Evolutionary conservation across 2,329 filamentous ascomycete genomes (phyloP).

Genomic region (Emmonsia crescens): DNA sequence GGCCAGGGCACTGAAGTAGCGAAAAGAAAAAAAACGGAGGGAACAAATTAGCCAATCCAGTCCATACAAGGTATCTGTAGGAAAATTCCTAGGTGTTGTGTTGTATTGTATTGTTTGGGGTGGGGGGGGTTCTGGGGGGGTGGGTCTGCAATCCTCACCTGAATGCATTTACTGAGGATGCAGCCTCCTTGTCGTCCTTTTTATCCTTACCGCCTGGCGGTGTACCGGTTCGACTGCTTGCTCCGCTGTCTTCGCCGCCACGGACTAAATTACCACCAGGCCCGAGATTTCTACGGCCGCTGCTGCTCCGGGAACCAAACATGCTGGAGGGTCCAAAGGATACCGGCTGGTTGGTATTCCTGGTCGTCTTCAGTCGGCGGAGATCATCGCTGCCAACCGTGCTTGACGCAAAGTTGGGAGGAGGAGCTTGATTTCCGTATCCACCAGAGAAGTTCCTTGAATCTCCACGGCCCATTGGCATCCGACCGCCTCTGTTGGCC

Average conservation of each 20-base stretch:
- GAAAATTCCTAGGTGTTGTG: conserved; percentile 3
- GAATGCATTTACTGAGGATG: conserved; percentile 78
- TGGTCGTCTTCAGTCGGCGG: conserved; percentile 58
- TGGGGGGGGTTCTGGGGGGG: background rate
- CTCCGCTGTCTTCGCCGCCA: conserved; percentile 71
- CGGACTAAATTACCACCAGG: conserved; percentile 62
- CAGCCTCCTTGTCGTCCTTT: conserved; percentile 50
- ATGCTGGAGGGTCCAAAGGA: conserved; percentile 75
- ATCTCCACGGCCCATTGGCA: conserved; percentile 68
- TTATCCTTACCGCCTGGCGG: conserved; percentile 56
- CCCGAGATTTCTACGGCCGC: conserved; percentile 60
- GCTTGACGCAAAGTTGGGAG: conserved; percentile 60
- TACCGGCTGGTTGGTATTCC: conserved; percentile 51
- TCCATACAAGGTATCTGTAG: conserved; percentile 15
- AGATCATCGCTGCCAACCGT: conserved; percentile 87
- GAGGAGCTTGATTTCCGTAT: conserved; percentile 57
- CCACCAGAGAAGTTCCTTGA: conserved; percentile 68
- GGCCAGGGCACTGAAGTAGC: conserved; percentile 34
- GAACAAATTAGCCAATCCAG: conserved; percentile 8
- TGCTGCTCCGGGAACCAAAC: conserved; percentile 83
- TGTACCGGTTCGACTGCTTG: conserved; percentile 81
- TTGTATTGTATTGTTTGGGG: background rate
- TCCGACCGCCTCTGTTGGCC: conserved; percentile 48
- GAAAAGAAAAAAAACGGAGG: conserved; percentile 1
- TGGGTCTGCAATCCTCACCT: conserved; percentile 52